Percentiles rank a stretch among this genome's conserved stretches.
These are phyloP conservation scores for Phaseolus coccineus DNA, from an alignment of 331 rosid species.

Conservation along the genomic window DNA sequence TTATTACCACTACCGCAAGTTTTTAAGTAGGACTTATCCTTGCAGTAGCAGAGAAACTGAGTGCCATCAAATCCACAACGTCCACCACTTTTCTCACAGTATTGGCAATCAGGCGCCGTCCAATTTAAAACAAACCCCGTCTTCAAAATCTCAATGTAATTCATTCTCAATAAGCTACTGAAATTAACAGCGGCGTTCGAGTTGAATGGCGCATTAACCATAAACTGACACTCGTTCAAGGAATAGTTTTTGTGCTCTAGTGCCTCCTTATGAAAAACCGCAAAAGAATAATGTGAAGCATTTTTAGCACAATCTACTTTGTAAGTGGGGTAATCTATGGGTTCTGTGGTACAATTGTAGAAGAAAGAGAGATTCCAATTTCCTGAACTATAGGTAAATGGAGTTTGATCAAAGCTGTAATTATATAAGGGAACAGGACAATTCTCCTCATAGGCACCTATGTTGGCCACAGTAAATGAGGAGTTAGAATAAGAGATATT, in stretches of 20 bases:
- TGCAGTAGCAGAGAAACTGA: slow-evolving; percentile 60
- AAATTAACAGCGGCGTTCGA: slow-evolving; percentile 36
- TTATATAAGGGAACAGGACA: slow-evolving; percentile 67
- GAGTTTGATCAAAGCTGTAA: slow-evolving; percentile 58
- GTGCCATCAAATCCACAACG: slow-evolving; percentile 60
- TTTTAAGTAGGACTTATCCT: slow-evolving; percentile 52
- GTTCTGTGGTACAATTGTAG: slow-evolving; percentile 61
- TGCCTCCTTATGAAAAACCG: slow-evolving; percentile 57
- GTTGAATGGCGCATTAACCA: slow-evolving; percentile 53
- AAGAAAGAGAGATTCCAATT: slow-evolving; percentile 57
- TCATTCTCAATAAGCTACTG: slow-evolving; percentile 50
- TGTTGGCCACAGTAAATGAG: slow-evolving; percentile 52
- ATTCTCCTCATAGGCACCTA: slow-evolving; percentile 36
- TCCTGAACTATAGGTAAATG: slow-evolving; percentile 47
- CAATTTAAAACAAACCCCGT: slow-evolving; percentile 71
- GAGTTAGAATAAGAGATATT: slow-evolving; percentile 58
- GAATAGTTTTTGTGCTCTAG: slow-evolving; percentile 48
- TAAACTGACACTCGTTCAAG: slow-evolving; percentile 49
- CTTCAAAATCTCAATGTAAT: slow-evolving; percentile 57
- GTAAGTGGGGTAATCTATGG: slow-evolving; percentile 42
- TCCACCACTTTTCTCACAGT: slow-evolving; percentile 69
- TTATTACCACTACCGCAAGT: slow-evolving; percentile 64
- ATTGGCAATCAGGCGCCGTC: slow-evolving; percentile 58
- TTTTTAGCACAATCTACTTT: slow-evolving; percentile 57
- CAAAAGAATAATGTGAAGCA: slow-evolving; percentile 57